phyloP scores from a whole-genome alignment of 768 basidiomycete species.

The Tricholoma bakamatsutake region DNA sequence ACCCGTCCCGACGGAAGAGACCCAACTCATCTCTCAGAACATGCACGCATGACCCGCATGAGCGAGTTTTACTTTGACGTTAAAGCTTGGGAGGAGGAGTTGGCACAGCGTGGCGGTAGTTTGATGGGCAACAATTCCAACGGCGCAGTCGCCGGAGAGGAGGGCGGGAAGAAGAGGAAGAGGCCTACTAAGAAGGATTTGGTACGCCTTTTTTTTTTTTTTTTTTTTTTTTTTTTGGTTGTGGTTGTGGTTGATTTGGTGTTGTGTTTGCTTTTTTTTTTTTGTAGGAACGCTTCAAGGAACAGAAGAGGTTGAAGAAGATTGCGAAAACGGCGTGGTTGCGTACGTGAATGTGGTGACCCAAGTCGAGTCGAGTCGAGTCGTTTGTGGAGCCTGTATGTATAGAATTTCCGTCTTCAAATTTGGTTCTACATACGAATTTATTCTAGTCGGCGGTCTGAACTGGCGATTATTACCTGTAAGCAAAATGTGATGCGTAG shows the following conservation, averaged over 20 bases:
- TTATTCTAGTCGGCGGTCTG: background rate
- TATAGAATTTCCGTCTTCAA: background rate
- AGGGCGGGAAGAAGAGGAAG: slow-evolving; percentile 68
- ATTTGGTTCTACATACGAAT: background rate
- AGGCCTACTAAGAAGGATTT: slow-evolving; percentile 77
- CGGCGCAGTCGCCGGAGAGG: slow-evolving; percentile 43
- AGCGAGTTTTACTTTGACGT: slow-evolving; percentile 87
- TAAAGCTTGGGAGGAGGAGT: slow-evolving; percentile 68
- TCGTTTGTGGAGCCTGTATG: background rate
- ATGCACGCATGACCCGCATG: slow-evolving; percentile 79
- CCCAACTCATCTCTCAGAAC: slow-evolving; percentile 73
- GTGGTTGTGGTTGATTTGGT: background rate
- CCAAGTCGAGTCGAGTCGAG: background rate
- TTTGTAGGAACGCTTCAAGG: slow-evolving; percentile 72
- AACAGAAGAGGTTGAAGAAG: slow-evolving; percentile 78
- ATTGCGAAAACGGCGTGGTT: slow-evolving; percentile 87
- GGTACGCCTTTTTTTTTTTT: slow-evolving; percentile 38
- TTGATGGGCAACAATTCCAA: slow-evolving; percentile 26
- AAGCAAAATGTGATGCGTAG: too few species aligned
- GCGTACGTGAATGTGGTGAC: slow-evolving; percentile 43
- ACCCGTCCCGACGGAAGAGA: slow-evolving; percentile 60
- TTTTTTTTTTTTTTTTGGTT: background rate
- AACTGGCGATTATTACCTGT: too few species aligned
- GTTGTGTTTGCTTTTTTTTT: slow-evolving; percentile 5
- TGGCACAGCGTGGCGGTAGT: slow-evolving; percentile 41